These are phyloP conservation scores for Leishmania amazonensis DNA, from an alignment of 208 protist genomes.

Conservation along the genomic window DNA sequence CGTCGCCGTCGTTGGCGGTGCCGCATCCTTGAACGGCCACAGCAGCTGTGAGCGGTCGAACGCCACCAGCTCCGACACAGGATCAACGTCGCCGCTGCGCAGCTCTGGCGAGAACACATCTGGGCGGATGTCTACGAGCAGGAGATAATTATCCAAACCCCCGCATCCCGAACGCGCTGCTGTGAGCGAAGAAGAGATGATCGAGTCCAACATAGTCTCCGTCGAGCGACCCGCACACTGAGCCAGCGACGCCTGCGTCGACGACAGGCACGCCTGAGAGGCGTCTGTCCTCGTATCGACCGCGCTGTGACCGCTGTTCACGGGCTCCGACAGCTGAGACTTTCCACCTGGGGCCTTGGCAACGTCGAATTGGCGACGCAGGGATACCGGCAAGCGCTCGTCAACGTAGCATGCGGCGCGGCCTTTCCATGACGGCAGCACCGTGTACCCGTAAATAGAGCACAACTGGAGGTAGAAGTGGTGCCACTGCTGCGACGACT, in stretches of 20 bases:
- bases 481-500: slow-evolving; percentile 54
- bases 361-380: neutral
- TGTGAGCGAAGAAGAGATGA: neutral
- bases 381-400: slow-evolving; percentile 25
- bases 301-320: neutral
- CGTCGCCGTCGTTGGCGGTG: slow-evolving; percentile 29
- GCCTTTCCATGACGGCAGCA: slow-evolving; percentile 33
- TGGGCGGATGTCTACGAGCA: slow-evolving; percentile 55
- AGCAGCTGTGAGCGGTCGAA: slow-evolving; percentile 36
- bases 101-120: slow-evolving; percentile 76
- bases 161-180: neutral
- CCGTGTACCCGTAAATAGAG: slow-evolving; percentile 55
- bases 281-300: slow-evolving; percentile 9
- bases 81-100: slow-evolving; percentile 19
- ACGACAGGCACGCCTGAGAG: neutral
- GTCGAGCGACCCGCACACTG: neutral
- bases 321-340: neutral
- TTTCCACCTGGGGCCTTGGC: neutral
- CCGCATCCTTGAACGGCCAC: slow-evolving; percentile 49
- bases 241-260: neutral
- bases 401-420: slow-evolving; percentile 34
- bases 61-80: slow-evolving; percentile 18
- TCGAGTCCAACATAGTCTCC: neutral
- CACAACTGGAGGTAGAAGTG: slow-evolving; percentile 51
- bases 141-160: slow-evolving; percentile 12